Evolutionary conservation across 257 asterid genomes (phyloP), one percentile per base, ranked within the genome.

Genomic region (Catharanthus roseus): DNA sequence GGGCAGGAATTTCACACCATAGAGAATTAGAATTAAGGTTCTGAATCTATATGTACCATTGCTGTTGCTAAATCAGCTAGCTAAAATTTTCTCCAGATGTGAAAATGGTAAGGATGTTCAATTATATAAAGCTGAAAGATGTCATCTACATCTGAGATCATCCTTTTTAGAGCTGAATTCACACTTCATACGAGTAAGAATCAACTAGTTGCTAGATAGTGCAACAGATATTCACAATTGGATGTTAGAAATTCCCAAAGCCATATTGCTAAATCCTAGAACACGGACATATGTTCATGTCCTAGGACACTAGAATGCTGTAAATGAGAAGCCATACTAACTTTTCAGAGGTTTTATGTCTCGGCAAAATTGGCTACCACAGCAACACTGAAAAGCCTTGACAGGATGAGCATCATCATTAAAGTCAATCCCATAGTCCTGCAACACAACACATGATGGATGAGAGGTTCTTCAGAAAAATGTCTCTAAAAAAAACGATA

Each of bases 381-480:
- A 85, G 44, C 24, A 61, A 72, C 93, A 87, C 42, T 49, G 63
- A 58, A 87, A 85, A 55, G 83, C 86, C 71, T 82, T 80, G 72
- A 73, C 80, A 9, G 82, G 81, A 60, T 81, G 79, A 54, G 57
- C 65, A 42, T 65, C 67, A 58, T 80, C 85, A 12, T 53, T 45
- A 69, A 85, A 87, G 75, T 83, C 87, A 36, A 82, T 78, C 15
- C 87, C 89, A 69, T 87, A 87, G 72, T 87, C 93, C 90, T 85
- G 88, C 79, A 77, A 64, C 24, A 45, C 71, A 73, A 41, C 41
- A 69, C 60, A 56, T 58, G 60, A 74, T 75, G 64, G 50, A 66
- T 15, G n/a, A 9, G 34, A 15, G 33, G 0, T 34, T 19, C 67
- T 19, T 34, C 21, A 62, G 47, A 34, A 21, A 34, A 61, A 61